phyloP scores from a whole-genome alignment of 129 eudicot species.

The Sambucus nigra region DNA sequence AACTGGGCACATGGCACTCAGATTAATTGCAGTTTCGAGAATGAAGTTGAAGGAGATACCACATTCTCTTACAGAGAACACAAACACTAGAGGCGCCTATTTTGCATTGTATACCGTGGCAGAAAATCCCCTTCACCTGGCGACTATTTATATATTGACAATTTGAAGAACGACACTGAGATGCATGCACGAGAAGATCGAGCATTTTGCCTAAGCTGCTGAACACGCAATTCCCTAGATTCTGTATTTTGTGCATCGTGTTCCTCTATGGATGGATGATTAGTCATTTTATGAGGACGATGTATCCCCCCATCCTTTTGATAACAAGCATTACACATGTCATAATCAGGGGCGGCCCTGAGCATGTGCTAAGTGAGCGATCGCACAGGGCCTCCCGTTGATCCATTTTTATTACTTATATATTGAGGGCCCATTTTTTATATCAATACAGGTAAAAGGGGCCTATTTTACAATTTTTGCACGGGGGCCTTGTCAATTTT shows the following conservation, averaged over 20 bases:
- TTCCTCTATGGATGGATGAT: slow-evolving; percentile 66
- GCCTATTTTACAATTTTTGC: no score
- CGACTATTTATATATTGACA: slow-evolving; percentile 83
- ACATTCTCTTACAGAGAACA: slow-evolving; percentile 78
- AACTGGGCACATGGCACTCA: slow-evolving; percentile 70
- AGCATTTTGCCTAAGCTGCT: slow-evolving; percentile 93
- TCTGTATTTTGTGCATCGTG: slow-evolving; percentile 87
- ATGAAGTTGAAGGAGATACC: slow-evolving; percentile 94
- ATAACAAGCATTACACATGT: slow-evolving; percentile 71
- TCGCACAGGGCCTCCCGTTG: no score
- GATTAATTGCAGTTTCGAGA: slow-evolving; percentile 91
- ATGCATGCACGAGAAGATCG: slow-evolving; percentile 89
- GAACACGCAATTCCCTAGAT: slow-evolving; percentile 72
- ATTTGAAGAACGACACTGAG: slow-evolving; percentile 75
- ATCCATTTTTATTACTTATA: no score
- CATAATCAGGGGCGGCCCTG: no score
- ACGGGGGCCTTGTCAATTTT: no score
- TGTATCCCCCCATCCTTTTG: slow-evolving; percentile 62
- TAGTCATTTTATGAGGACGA: slow-evolving; percentile 88
- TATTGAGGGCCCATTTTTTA: no score
- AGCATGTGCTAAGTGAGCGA: no score
- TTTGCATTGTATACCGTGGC: slow-evolving; percentile 81
- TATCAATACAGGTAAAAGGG: no score
- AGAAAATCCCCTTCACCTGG: slow-evolving; percentile 90
- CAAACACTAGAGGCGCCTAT: slow-evolving; percentile 79